Evolutionary conservation across 108 stramenopile genomes (phyloP), one percentile per base, ranked within the genome.

Genomic region (Epipyxis sp.): DNA sequence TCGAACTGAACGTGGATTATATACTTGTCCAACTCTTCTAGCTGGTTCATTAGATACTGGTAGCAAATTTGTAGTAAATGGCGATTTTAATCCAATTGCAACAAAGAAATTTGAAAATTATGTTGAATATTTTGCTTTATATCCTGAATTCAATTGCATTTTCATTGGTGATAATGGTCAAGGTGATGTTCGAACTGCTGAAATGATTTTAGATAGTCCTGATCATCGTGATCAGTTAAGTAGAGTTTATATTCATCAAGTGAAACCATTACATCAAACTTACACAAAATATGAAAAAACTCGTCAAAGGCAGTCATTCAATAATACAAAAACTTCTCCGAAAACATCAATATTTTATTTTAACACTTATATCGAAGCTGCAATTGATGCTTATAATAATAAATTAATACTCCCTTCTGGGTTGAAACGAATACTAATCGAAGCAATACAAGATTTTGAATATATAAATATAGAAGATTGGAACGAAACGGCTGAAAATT

Each of bases 101-200:
- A 54, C 59, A 13, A 89, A 89, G 80, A 97, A 97, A 78, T 92
- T 91, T 84, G 90, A 95, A 68, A 99, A 99, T 69, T 97, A 97
- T 78, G 85, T 83, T 71, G 83, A 92, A 83, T 97, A 91, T 78
- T 90, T 92, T 0, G 83, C 89, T 35, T 92, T 99, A 20, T 99
- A 98, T 81, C 97, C 98, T 25, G 98, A 99, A 78, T 99, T 91
- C 76, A 87, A 84, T 54, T 94, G 93, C 78, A 91, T 97, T 1
- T 99, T 99, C 83, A 88, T 99, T 59, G 96, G 96, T 29, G 98
- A 99, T 87, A 99, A 99, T 82, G 98, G 98, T 40, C 98, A 99
- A 82, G 95, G 96, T 6, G 98, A 99, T 78, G 97, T 97, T 0
- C 85, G 93, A 67, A 97, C 96, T 13, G 95, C 93, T 27, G 97